phyloP scores from a whole-genome alignment of 345 rosid species.

The Dipteronia sinensis region DNA sequence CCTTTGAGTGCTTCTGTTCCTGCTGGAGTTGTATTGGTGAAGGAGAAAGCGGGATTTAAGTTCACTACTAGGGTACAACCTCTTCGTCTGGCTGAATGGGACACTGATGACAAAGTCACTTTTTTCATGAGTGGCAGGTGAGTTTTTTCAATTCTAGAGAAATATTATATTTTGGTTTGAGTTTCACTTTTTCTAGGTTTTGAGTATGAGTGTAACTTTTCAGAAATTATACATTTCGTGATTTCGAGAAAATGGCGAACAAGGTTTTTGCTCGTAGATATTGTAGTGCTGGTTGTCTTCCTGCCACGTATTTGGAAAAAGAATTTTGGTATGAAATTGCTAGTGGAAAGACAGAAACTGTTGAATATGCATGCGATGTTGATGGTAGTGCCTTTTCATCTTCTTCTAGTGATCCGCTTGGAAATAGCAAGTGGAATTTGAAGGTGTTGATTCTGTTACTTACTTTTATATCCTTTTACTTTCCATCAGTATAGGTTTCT shows the following conservation, averaged over 20 bases:
- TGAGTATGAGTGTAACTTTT: slow-evolving; percentile 34
- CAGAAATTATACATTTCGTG: slow-evolving; percentile 96
- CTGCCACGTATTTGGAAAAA: slow-evolving; percentile 92
- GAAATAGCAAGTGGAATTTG: slow-evolving; percentile 98
- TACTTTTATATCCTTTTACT: slow-evolving; percentile 16
- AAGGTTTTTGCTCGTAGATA: slow-evolving; percentile 94
- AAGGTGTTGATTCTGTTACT: slow-evolving; percentile 62
- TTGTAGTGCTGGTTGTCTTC: slow-evolving; percentile 87
- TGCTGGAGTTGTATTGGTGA: slow-evolving; percentile 89
- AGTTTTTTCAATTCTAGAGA: slow-evolving; percentile 26
- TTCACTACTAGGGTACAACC: slow-evolving; percentile 99
- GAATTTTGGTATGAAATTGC: slow-evolving; percentile 99
- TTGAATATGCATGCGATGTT: slow-evolving; percentile 99
- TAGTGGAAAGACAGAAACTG: slow-evolving; percentile 91
- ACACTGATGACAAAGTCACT: slow-evolving; percentile 84
- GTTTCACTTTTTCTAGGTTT: slow-evolving; percentile 27
- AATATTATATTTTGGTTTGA: slow-evolving; percentile 11
- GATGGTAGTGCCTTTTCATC: slow-evolving; percentile 99
- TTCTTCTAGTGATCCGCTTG: slow-evolving; percentile 80
- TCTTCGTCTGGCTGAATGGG: slow-evolving; percentile 98
- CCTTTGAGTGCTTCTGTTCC: slow-evolving; percentile 89
- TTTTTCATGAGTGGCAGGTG: slow-evolving; percentile 99
- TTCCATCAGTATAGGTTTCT: slow-evolving; percentile 1
- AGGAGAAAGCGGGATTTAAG: slow-evolving; percentile 87
- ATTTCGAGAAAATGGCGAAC: slow-evolving; percentile 99